A percentile compares a stretch with the other conserved stretches of the same genome.
phyloP scores from a whole-genome alignment of 2,329 filamentous ascomycete genomes.

The Ceratocystis diversiconidia region DNA sequence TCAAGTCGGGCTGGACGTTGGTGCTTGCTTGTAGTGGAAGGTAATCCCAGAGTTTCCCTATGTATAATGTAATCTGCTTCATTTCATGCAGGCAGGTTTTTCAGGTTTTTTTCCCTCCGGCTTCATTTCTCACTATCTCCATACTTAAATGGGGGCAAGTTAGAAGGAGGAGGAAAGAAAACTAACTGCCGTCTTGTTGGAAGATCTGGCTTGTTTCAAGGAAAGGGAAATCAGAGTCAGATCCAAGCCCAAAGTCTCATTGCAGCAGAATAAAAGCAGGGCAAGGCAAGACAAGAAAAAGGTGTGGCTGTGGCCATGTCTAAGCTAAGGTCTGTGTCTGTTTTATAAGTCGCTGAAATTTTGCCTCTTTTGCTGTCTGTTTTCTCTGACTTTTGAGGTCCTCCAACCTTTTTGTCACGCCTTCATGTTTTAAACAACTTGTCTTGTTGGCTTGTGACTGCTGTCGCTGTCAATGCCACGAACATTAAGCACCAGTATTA shows the following conservation, averaged over 20 bases:
- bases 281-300: not conserved
- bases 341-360: not conserved
- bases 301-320: not conserved
- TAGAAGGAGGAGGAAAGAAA: not conserved
- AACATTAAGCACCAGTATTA: not conserved
- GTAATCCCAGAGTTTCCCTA: no score
- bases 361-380: not conserved
- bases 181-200: not conserved
- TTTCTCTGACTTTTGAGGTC: not conserved
- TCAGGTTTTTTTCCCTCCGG: not conserved
- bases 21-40: no score
- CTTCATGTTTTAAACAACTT: not conserved
- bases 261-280: not conserved
- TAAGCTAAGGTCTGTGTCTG: not conserved
- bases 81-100: not conserved
- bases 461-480: not conserved
- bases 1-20: not conserved
- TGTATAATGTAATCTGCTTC: not conserved
- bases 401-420: not conserved
- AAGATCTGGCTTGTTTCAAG: constrained; percentile 4
- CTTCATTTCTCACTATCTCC: not conserved
- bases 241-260: not conserved
- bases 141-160: not conserved
- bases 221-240: not conserved
- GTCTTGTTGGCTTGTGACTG: not conserved